phyloP scores from a whole-genome alignment of 2,329 filamentous ascomycete genomes.

The Penicillium freii region DNA sequence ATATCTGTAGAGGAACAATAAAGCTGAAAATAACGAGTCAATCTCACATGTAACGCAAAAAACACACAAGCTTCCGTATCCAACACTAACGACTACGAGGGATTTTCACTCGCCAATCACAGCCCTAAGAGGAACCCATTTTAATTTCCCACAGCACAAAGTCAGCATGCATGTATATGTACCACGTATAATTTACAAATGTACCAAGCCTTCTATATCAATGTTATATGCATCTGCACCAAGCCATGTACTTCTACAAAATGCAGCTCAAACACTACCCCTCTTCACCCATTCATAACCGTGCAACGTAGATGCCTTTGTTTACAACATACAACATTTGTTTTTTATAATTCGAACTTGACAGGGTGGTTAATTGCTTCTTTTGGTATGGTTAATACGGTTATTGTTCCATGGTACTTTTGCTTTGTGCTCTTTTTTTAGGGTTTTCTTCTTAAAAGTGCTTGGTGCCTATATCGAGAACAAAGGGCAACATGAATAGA shows the following conservation, averaged over 20 bases:
- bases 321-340: neutral
- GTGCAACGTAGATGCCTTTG: neutral
- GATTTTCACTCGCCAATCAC: slow-evolving; percentile 12
- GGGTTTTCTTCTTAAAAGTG: neutral
- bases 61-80: slow-evolving; percentile 9
- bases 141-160: slow-evolving; percentile 3
- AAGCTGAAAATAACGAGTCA: neutral
- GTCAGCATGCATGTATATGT: neutral
- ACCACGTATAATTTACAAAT: neutral
- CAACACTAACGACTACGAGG: slow-evolving; percentile 6
- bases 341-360: neutral
- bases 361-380: neutral
- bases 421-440: neutral
- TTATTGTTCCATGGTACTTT: neutral
- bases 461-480: neutral
- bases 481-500: neutral
- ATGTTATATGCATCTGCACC: neutral
- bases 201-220: neutral
- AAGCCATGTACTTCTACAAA: neutral
- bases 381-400: no score
- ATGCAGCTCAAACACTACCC: neutral
- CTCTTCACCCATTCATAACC: neutral
- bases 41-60: slow-evolving; percentile 3
- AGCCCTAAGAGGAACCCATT: neutral
- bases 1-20: neutral